Base-by-base conservation (phyloP, 495 filamentous ascomycete genomes). In the Aspergillus coremiiformis region DNA sequence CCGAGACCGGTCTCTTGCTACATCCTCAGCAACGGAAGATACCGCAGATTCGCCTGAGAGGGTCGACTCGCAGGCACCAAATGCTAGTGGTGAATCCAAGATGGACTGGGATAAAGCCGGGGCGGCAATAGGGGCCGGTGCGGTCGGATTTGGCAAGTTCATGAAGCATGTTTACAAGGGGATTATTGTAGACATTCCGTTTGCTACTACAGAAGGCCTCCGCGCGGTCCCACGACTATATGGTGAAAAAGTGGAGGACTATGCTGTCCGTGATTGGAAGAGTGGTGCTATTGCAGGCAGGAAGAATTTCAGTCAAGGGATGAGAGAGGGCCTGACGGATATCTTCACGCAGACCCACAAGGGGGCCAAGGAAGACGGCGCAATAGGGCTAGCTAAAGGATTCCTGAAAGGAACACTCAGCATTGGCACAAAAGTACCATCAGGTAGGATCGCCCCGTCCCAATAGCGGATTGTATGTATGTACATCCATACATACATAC, bases 151-250 rank as follows among this genome's bases (percentile, higher is more conserved):
- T 7, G 70, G 69, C 1, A 61, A 67, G 23, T 54, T 71, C 21
- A 45, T 64, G 11, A 59, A 62, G 3, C 51, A 57, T 23, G 61
- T 62, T 43, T 67, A 62, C 50, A 73, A 69, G 51, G 71, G 68
- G 1, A 47, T 66, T 8, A 26, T 69, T 14, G 83, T 91, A 53
- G 84, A 90, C 57, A 72, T 93, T 19, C 77, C 79, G 4, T 68
- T 90, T 1, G 86, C 89, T 0, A 62, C 91, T 2, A 81, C 85
- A 3, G 87, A 91, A 59, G 89, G 89, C 1, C 86, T 92, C 52
- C 87, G 92, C 62, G 90, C 90, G 55, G 85, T 88, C 0, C 90
- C 90, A 0, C 78, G 86, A 0, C 72, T 95, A 1, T 89, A 89
- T 57, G 86, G 87, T 5, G 84, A 82, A 53, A 70, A 73, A 47